Evolutionary conservation across 169 alveolate species (phyloP), one percentile per base, ranked within the genome.

Genomic region (Miamiensis avidus): DNA sequence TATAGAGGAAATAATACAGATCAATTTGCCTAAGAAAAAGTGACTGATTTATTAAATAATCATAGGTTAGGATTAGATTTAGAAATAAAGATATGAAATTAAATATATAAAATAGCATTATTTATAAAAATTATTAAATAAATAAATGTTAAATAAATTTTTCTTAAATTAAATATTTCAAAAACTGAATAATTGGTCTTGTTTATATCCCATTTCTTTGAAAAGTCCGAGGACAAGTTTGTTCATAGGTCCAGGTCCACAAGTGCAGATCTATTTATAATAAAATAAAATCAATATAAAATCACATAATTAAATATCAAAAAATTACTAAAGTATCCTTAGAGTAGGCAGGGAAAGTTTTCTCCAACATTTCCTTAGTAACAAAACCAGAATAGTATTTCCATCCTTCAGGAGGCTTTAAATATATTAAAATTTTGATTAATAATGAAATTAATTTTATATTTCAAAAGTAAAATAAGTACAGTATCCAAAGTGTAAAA

Each of bases 191-290:
- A 81, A 74, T 16, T 81, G n/a, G 25, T 79, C 86, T 75, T 86
- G 79, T 29, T 30, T 81, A 64, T 79, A 86, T 76, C 91, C 94
- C 4, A 87, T 73, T 33, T 85, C 88, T 72, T 76, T 72, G 32
- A 84, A 76, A 20, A 89, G 82, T 20, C 75, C 81, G 29, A 49
- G 32, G 26, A 77, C 91, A 65, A 85, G 34, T 25, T 90, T 85
- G n/a, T 82, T 88, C 92, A 93, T 86, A 15, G 93, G 88, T 16
- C 83, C 88, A 49, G 96, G 96, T 34, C 96, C 96, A 81, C 96
- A 93, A 29, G 82, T 34, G 26, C 91, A 75, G 27, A 90, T 89
- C 69, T 49, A 11, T 11, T 11, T 11, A 49, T 11, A 49, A 11
- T 49, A 11, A 20, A 11, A 11, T 49, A 49, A 49, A 49, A 11